Conservation (phyloP, 2,329 filamentous ascomycete species). For the Sporothrix globosa region DNA sequence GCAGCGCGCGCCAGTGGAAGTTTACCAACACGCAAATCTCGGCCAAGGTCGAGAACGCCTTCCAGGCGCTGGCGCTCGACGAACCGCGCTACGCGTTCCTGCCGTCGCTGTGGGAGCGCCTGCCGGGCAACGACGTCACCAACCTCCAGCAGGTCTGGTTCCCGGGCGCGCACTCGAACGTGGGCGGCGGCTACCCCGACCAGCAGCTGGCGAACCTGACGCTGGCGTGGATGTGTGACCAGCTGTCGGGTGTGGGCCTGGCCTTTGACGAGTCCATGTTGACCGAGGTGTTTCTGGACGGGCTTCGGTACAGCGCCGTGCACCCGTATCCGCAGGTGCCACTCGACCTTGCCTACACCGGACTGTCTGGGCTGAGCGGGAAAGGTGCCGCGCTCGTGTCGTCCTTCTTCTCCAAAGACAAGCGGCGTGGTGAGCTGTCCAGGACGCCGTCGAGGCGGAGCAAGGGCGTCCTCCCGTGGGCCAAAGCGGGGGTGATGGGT, state of each 20-base stretch:
- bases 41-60: constrained; percentile 50
- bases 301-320: constrained; percentile 42
- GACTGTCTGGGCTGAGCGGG: neutral
- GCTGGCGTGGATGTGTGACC: constrained; percentile 46
- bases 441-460: neutral
- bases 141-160: constrained; percentile 55
- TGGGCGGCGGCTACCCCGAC: constrained; percentile 61
- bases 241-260: constrained; percentile 43
- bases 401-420: neutral
- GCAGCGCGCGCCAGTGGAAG: constrained; percentile 43
- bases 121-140: constrained; percentile 39
- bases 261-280: constrained; percentile 41
- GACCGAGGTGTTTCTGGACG: constrained; percentile 38
- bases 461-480: constrained; percentile 37
- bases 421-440: neutral
- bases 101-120: constrained; percentile 50
- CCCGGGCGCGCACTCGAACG: constrained; percentile 64
- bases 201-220: constrained; percentile 44
- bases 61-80: constrained; percentile 56
- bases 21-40: constrained; percentile 52
- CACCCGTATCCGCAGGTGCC: constrained; percentile 43
- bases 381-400: neutral
- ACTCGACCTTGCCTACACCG: neutral
- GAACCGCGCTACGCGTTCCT: constrained; percentile 50
- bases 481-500: constrained; percentile 40